These are phyloP conservation scores for Daldinia caldariorum DNA, from an alignment of 495 filamentous ascomycete genomes.

Conservation along the genomic window DNA sequence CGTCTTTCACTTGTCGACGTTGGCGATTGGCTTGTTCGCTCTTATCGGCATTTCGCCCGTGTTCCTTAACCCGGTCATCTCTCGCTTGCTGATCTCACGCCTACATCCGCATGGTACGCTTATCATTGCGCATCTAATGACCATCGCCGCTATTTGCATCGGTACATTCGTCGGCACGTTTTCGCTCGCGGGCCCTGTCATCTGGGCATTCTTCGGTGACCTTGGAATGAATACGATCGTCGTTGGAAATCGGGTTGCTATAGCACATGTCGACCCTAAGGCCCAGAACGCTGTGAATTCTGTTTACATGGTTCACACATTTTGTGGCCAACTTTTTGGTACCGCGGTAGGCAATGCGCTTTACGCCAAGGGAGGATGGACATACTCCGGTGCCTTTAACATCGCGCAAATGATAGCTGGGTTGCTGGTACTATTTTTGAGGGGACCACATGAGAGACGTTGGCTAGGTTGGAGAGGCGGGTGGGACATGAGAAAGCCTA, in stretches of 20 bases:
- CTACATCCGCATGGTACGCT: constrained; percentile 69
- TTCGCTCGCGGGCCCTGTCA: constrained; percentile 71
- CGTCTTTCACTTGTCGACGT: constrained; percentile 68
- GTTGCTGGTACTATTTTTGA: constrained; percentile 58
- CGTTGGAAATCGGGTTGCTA: constrained; percentile 72
- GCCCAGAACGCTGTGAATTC: constrained; percentile 77
- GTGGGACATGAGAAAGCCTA: constrained; percentile 48
- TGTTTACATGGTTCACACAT: constrained; percentile 75
- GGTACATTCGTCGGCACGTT: constrained; percentile 71
- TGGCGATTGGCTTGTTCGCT: constrained; percentile 75
- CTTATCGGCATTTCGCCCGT: constrained; percentile 73
- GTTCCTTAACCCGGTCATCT: constrained; percentile 67
- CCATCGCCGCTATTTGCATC: constrained; percentile 65
- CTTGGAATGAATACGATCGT: constrained; percentile 73
- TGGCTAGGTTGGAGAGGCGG: constrained; percentile 77
- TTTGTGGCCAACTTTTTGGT: constrained; percentile 76
- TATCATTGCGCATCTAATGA: constrained; percentile 62
- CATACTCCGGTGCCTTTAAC: constrained; percentile 66
- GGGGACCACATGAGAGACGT: constrained; percentile 69
- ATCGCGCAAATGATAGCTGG: constrained; percentile 68
- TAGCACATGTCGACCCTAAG: constrained; percentile 73
- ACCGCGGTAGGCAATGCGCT: constrained; percentile 74
- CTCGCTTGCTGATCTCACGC: constrained; percentile 68
- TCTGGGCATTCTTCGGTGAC: constrained; percentile 74
- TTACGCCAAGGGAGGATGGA: constrained; percentile 74